Base-by-base conservation (phyloP, 495 filamentous ascomycete genomes). In the Talaromyces adpressus region DNA sequence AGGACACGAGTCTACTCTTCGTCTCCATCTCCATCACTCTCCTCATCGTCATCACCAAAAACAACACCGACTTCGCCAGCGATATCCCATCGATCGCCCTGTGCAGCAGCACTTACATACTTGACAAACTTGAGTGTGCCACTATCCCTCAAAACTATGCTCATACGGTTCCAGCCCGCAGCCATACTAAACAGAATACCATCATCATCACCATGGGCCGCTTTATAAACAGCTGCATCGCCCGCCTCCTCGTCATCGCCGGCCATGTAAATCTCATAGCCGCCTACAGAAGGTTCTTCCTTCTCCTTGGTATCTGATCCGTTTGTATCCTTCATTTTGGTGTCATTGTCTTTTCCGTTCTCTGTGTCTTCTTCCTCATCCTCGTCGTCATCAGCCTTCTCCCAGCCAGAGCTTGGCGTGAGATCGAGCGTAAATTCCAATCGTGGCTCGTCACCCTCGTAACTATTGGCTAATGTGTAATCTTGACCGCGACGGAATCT, bases 1-100 rank as follows among this genome's bases (percentile, higher is more conserved):
- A 16, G 16, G 8, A 39, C 27, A 8, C 12, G 3, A 41, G 4
- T 16, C 36, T 41, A 41, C 36, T 41, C 36, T 41, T 41, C 36
- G 14, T 41, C 36, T 3, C n/a, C 14, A 16, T 41, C 36, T 16
- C 3, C 36, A 16, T 32, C 56, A 22, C 72, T 73, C 7, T 75
- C 72, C 0, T 79, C 77, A 6, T 77, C 74, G 22, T 78, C 76
- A 27, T 70, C 68, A 5, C 79, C 79, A 16, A 63, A 79, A 78
- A 34, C 72, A 45, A 82, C 77, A 0, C 73, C 79, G 67, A 81
- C 75, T 34, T 82, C 87, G 2, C 87, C 95, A 41, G 82, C 84
- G 30, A 97, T 76, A 79, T 99, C 94, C 93, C 93, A 99, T 41
- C 94, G 82, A 75, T 97, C 95, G 16, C 94, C 93, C 69, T 84